These are phyloP conservation scores for Thielaviopsis punctulata DNA, from an alignment of 2,329 filamentous ascomycete genomes.

Conservation along the genomic window DNA sequence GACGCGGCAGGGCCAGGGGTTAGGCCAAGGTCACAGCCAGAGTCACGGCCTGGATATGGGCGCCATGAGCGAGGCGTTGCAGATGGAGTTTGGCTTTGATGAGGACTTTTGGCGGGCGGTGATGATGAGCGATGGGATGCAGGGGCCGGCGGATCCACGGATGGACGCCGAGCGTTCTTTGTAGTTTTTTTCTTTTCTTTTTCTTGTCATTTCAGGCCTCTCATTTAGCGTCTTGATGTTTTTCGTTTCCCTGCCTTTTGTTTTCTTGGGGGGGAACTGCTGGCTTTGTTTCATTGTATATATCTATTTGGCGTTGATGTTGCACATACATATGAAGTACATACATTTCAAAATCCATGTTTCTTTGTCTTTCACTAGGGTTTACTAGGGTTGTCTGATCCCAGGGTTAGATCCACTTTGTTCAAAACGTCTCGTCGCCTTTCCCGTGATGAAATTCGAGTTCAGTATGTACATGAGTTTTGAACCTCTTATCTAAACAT, in stretches of 20 bases:
- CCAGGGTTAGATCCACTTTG: too few relatives aligned
- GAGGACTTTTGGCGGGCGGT: constrained; percentile 18
- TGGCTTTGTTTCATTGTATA: too few relatives aligned
- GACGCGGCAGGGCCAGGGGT: too few relatives aligned
- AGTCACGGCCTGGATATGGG: constrained; percentile 8
- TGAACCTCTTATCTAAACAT: neutral
- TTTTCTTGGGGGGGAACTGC: neutral
- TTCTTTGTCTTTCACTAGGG: too few relatives aligned
- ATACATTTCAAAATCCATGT: too few relatives aligned
- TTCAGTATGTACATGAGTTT: too few relatives aligned
- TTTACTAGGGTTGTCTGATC: too few relatives aligned
- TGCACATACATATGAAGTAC: too few relatives aligned
- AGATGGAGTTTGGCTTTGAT: constrained; percentile 16
- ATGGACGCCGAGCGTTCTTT: neutral
- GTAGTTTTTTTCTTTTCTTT: neutral
- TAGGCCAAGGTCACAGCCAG: too few relatives aligned
- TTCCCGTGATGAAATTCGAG: too few relatives aligned
- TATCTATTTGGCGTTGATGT: too few relatives aligned
- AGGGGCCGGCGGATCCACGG: constrained; percentile 1
- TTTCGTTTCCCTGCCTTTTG: neutral
- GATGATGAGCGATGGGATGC: constrained; percentile 13
- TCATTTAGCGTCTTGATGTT: neutral
- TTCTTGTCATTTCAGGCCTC: neutral
- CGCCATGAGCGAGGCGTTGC: constrained; percentile 8
- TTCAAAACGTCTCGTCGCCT: too few relatives aligned